These are phyloP conservation scores for Scutellaria minor DNA, from an alignment of 257 asterid genomes.

Conservation along the genomic window DNA sequence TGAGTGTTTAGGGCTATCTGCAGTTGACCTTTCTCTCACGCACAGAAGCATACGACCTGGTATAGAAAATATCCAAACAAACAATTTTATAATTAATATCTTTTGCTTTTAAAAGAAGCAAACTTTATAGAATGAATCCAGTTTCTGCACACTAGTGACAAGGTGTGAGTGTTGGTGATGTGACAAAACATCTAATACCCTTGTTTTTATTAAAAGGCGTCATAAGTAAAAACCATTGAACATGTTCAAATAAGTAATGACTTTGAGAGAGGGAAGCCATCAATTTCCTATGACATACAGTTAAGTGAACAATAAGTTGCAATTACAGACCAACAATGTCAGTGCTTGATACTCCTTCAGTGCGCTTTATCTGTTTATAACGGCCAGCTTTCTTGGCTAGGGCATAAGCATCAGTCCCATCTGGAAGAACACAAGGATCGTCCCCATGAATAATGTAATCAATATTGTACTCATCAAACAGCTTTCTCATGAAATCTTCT, in stretches of 20 bases:
- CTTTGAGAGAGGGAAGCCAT: neutral
- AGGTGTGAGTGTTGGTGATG: neutral
- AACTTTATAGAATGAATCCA: neutral
- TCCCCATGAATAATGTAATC: conserved; percentile 97
- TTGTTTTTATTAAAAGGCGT: neutral
- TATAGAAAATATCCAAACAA: conserved; percentile 28
- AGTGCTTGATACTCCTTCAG: conserved; percentile 96
- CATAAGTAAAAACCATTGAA: neutral
- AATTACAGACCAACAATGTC: conserved; percentile 81
- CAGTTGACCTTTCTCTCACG: conserved; percentile 86
- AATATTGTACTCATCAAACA: conserved; percentile 82
- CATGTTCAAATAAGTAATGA: neutral
- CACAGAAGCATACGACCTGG: conserved; percentile 99
- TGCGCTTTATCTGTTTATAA: conserved; percentile 93
- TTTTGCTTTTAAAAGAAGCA: too few relatives aligned
- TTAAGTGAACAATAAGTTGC: conserved; percentile 29
- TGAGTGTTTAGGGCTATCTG: conserved; percentile 73
- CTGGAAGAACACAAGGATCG: conserved; percentile 94
- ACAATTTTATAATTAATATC: neutral
- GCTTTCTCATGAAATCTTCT: conserved; percentile 90
- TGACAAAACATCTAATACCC: neutral
- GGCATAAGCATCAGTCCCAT: conserved; percentile 96
- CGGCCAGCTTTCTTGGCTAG: conserved; percentile 96
- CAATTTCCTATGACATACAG: conserved; percentile 11
- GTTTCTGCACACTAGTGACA: neutral